Conservation (phyloP, 331 rosid genomes). For the Dryas integrifolia region DNA sequence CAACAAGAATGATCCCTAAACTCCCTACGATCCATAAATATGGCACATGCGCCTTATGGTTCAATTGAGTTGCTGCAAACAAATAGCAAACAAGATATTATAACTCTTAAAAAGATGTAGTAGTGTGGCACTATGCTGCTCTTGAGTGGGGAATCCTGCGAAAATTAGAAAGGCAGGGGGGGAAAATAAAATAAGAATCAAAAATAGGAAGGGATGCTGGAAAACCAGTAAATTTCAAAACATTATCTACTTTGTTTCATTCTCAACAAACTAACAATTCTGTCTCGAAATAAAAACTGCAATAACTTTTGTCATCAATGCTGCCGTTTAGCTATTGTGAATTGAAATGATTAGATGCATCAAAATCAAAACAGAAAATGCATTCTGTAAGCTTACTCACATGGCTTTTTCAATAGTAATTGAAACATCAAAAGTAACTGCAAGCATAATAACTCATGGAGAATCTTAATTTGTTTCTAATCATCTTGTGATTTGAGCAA, state of each 20-base stretch:
- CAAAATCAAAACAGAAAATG: neutral
- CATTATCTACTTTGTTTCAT: neutral
- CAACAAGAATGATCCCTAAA: constrained; percentile 58
- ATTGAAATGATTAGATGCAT: neutral
- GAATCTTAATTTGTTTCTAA: neutral
- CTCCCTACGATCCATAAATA: constrained; percentile 85
- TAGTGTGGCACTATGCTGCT: neutral
- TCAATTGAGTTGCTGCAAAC: constrained; percentile 51
- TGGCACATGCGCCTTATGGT: constrained; percentile 65
- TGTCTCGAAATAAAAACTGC: neutral
- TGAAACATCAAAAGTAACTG: neutral
- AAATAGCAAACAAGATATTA: constrained; percentile 12
- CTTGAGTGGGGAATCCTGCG: neutral
- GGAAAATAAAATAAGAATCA: neutral
- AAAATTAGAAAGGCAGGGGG: neutral
- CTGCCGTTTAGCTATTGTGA: neutral
- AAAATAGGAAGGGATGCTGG: neutral
- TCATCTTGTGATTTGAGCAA: neutral
- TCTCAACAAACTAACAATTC: neutral
- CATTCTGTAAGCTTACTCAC: neutral
- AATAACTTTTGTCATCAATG: neutral
- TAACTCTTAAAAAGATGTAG: neutral
- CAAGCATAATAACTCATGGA: neutral
- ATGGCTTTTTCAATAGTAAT: neutral
- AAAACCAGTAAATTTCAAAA: neutral